Base-by-base conservation (phyloP, 768 basidiomycete species). In the Hypsizygus marmoreus region DNA sequence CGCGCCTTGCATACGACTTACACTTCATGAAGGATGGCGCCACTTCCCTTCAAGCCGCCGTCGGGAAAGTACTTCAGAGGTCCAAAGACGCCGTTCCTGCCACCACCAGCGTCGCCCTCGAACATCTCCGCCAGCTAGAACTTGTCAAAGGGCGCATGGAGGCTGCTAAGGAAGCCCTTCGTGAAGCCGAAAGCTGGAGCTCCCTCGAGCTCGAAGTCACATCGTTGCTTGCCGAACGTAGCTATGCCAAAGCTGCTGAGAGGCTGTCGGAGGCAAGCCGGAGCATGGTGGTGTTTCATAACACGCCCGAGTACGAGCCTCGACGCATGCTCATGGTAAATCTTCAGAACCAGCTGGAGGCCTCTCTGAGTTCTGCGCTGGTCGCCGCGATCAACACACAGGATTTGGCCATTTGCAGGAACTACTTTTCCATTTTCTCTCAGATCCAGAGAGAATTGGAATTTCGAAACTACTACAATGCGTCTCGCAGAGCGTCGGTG, bases 21-120 rank as follows among this genome's bases (percentile, higher is more conserved):
- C 95, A 98, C 62, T 97, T 97, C 71, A 95, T 97, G 84, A 86
- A 91, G 32, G 95, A 98, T 57, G 84, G 86, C 24, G 94, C 95
- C 1, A 67, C 88, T 13, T 78, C 88, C 2, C 75, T 98, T 17
- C 87, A 89, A 49, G 71, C 70, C 22, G 70, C 81, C 7, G 72
- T 99, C 16, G 69, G 76, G 22, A 74, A 75, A 24, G 82, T 93
- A 13, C 78, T 86, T 44, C 65, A 71, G 23, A 75, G 75, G 36
- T 79, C 83, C 4, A 69, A 66, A 20, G 69, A 72, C 23, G 74
- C 79, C 0, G 68, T 81, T 12, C 79, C 80, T 0, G 71, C 71
- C 26, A 74, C 75, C 38, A 94, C 88, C 1, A 76, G 75, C 39
- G 69, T 69, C 4, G 85, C 87, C 3, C 73, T 98, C 47, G 84